These are phyloP conservation scores for Aureobasidium pullulans DNA, from an alignment of 2,329 filamentous ascomycete species.

Conservation along the genomic window DNA sequence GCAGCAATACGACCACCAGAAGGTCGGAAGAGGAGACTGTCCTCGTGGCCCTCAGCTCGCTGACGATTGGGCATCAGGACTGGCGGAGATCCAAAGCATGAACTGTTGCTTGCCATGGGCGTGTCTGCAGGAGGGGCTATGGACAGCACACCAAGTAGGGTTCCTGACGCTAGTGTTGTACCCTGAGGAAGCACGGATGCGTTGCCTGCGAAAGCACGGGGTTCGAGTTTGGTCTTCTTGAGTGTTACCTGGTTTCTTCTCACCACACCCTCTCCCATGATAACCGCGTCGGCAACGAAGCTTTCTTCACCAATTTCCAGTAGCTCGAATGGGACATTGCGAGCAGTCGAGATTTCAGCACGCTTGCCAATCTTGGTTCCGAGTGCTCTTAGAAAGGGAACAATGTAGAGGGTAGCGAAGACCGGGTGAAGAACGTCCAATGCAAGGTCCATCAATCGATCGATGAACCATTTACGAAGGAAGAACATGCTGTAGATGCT, in stretches of 20 bases:
- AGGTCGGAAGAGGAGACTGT: not conserved
- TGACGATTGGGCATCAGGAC: constrained; percentile 1
- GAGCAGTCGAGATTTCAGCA: not conserved
- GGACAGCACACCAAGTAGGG: not conserved
- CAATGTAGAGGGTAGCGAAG: not conserved
- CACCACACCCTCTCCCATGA: not conserved
- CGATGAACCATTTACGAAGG: not conserved
- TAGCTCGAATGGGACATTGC: not conserved
- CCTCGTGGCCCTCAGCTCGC: not conserved
- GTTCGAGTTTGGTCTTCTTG: not conserved
- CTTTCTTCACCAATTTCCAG: not conserved
- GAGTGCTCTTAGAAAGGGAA: not conserved
- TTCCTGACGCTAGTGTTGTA: not conserved
- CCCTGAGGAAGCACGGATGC: not conserved
- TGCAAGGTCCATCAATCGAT: not conserved
- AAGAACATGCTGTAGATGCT: not conserved
- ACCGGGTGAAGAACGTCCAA: not conserved
- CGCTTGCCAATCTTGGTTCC: constrained; percentile 1
- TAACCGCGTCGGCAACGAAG: not conserved
- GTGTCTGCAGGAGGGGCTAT: not conserved
- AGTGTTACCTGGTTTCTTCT: not conserved
- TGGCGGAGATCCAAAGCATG: not conserved
- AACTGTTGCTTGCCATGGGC: not conserved
- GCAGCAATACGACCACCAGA: not conserved
- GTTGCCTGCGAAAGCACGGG: not conserved